Percentiles rank a stretch among this genome's conserved stretches.
These are phyloP conservation scores for Agrostemma githago DNA, from an alignment of 148 eudicot genomes.

Conservation along the genomic window DNA sequence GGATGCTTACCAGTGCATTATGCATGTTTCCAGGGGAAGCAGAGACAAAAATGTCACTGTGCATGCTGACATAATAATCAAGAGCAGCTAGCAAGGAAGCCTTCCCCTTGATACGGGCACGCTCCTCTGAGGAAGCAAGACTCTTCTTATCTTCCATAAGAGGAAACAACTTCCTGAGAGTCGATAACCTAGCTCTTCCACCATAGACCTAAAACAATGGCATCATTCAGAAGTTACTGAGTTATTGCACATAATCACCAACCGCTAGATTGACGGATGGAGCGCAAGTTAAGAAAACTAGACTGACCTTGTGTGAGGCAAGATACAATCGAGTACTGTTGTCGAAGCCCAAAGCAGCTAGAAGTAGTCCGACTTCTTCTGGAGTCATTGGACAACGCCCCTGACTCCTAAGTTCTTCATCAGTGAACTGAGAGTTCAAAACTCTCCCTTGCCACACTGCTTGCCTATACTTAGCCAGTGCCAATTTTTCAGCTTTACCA, in stretches of 20 bases:
- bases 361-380: constrained; percentile 87
- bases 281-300: not conserved
- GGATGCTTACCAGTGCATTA: constrained; percentile 80
- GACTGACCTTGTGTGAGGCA: constrained; percentile 87
- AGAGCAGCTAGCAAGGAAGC: constrained; percentile 93
- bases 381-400: constrained; percentile 99
- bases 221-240: not conserved
- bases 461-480: constrained; percentile 87
- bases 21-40: constrained; percentile 99
- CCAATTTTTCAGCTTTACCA: constrained; percentile 85
- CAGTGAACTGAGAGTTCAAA: constrained; percentile 91
- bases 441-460: constrained; percentile 95
- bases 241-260: not conserved
- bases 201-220: constrained; percentile 58
- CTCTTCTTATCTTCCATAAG: constrained; percentile 89
- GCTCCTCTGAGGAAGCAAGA: constrained; percentile 79
- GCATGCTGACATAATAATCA: constrained; percentile 93
- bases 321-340: constrained; percentile 86
- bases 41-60: constrained; percentile 90
- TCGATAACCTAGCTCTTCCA: constrained; percentile 77
- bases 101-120: constrained; percentile 76
- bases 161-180: constrained; percentile 66
- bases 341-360: constrained; percentile 93
- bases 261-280: not conserved
- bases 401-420: constrained; percentile 85